Conservation (phyloP, 177 flowering plant genomes). For the Vitis hybrid region DNA sequence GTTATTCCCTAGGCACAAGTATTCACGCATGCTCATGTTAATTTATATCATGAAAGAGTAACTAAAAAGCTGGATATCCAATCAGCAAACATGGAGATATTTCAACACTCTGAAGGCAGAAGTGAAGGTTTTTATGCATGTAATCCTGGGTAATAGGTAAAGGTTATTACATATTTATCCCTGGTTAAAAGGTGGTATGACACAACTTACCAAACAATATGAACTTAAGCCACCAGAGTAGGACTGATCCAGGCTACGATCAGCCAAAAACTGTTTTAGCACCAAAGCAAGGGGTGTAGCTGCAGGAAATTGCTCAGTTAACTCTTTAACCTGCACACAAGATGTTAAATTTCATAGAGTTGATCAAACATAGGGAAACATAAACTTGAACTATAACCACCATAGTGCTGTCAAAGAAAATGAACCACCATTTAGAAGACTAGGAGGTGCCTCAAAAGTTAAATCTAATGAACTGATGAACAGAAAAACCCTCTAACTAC, state of each 20-base stretch:
- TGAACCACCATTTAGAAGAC: background rate
- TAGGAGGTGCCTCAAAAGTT: background rate
- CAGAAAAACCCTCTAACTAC: background rate
- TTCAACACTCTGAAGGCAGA: too few relatives aligned
- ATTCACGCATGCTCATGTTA: too few relatives aligned
- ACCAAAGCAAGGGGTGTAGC: constrained; percentile 86
- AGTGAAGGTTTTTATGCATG: too few relatives aligned
- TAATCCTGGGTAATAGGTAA: too few relatives aligned
- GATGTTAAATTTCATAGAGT: background rate
- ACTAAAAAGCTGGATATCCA: too few relatives aligned
- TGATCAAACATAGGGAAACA: background rate
- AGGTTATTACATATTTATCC: too few relatives aligned
- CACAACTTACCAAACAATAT: constrained; percentile 75
- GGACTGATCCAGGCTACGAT: constrained; percentile 93
- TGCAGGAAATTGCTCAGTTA: constrained; percentile 93
- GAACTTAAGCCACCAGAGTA: constrained; percentile 99
- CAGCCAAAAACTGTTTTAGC: constrained; percentile 90
- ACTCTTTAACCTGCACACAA: constrained; percentile 71
- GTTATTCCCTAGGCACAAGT: too few relatives aligned
- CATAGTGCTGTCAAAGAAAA: background rate
- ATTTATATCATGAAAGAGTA: too few relatives aligned
- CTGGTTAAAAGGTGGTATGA: background rate
- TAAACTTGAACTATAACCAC: background rate
- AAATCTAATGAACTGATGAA: background rate
- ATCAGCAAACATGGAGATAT: too few relatives aligned